Evolutionary conservation across 2,329 filamentous ascomycete genomes (phyloP).

Genomic region (Talaromyces rugulosus): DNA sequence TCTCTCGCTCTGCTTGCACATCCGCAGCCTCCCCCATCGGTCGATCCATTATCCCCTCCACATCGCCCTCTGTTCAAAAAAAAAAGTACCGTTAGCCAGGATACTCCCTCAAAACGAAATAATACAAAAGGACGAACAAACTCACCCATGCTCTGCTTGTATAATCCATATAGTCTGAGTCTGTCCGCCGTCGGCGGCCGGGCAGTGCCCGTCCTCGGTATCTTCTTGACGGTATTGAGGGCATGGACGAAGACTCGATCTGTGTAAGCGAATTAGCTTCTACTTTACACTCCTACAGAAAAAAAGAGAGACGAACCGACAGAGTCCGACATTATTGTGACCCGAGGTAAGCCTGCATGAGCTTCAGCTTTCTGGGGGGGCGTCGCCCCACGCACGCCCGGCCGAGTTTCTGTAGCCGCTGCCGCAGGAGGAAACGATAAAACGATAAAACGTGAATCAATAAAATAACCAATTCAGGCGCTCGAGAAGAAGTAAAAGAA

Average conservation of each 20-base stretch:
- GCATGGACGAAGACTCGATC: constrained; percentile 99
- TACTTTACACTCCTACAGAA: background rate
- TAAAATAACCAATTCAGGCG: background rate
- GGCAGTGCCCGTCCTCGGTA: constrained; percentile 85
- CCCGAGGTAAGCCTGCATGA: constrained; percentile 29
- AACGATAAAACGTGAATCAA: background rate
- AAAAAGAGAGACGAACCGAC: constrained; percentile 33
- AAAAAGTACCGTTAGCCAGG: background rate
- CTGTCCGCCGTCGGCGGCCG: constrained; percentile 82
- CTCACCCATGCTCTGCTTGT: constrained; percentile 88
- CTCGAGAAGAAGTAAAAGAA: background rate
- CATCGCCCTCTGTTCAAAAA: constrained; percentile 68
- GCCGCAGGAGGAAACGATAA: background rate
- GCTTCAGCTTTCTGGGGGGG: constrained; percentile 22
- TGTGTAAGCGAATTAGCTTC: constrained; percentile 35
- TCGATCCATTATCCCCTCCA: constrained; percentile 87
- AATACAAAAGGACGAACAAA: background rate
- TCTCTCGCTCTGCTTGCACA: constrained; percentile 54
- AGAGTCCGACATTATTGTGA: constrained; percentile 45
- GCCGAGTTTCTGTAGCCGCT: background rate
- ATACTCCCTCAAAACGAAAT: background rate
- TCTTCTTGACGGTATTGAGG: constrained; percentile 97
- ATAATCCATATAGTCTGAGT: constrained; percentile 90
- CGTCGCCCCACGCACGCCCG: constrained; percentile 8
- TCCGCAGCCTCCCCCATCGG: constrained; percentile 55